phyloP scores from a whole-genome alignment of 768 basidiomycete species.

The Mycena vulgaris region DNA sequence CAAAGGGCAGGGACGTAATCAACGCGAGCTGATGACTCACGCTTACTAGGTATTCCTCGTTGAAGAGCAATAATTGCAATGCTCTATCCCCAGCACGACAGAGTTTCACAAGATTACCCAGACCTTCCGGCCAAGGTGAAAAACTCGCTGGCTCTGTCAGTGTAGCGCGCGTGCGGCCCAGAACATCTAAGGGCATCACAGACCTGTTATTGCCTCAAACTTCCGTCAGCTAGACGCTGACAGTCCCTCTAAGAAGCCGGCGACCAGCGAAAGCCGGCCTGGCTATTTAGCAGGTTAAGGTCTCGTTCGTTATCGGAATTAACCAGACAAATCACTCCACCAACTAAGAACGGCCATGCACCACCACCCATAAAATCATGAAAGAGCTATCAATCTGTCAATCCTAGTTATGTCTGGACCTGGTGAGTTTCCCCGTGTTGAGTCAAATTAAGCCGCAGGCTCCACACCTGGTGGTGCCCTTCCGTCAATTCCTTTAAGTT shows the following conservation, averaged over 20 bases:
- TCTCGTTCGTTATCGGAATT: slow-evolving; percentile 96
- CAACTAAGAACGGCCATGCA: slow-evolving; percentile 93
- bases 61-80: slow-evolving; percentile 95
- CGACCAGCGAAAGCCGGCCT: slow-evolving; percentile 81
- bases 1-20: slow-evolving; percentile 94
- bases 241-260: slow-evolving; percentile 90
- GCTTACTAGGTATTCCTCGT: slow-evolving; percentile 93
- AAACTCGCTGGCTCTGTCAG: slow-evolving; percentile 91
- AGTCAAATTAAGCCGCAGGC: slow-evolving; percentile 91
- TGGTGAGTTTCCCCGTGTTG: slow-evolving; percentile 88
- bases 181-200: slow-evolving; percentile 77
- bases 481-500: slow-evolving; percentile 78
- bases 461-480: slow-evolving; percentile 72
- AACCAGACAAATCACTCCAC: slow-evolving; percentile 97
- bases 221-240: slow-evolving; percentile 85
- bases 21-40: slow-evolving; percentile 91
- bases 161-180: slow-evolving; percentile 91
- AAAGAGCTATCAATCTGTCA: slow-evolving; percentile 90
- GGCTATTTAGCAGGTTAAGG: slow-evolving; percentile 95
- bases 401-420: slow-evolving; percentile 84
- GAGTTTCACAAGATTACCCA: slow-evolving; percentile 86
- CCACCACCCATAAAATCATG: slow-evolving; percentile 89
- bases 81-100: slow-evolving; percentile 90
- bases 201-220: slow-evolving; percentile 94
- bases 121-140: slow-evolving; percentile 83